Evolutionary conservation across 495 filamentous ascomycete species (phyloP).

Genomic region (Penicillium macrosclerotiorum): DNA sequence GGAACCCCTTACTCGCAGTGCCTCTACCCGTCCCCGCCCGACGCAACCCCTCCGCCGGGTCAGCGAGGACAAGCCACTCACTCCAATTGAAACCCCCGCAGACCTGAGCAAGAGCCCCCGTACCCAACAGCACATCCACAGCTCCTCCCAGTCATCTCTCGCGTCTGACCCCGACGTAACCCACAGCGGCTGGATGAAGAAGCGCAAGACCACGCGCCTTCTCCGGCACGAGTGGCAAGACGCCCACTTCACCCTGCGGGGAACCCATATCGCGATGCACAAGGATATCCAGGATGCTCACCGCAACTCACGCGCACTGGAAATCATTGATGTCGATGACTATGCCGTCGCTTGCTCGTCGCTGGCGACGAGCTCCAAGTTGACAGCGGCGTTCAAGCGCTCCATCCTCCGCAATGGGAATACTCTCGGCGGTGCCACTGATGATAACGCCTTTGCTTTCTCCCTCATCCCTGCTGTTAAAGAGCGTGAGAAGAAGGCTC

Average conservation of each 20-base stretch:
- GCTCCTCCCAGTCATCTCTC: slow-evolving; percentile 17
- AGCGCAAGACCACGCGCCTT: slow-evolving; percentile 83
- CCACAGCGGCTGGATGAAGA: slow-evolving; percentile 88
- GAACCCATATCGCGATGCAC: slow-evolving; percentile 82
- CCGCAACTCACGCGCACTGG: slow-evolving; percentile 54
- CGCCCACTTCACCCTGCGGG: slow-evolving; percentile 79
- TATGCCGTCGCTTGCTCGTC: slow-evolving; percentile 91
- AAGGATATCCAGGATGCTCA: slow-evolving; percentile 56
- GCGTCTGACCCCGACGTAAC: slow-evolving; percentile 41
- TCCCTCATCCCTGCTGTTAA: slow-evolving; percentile 78
- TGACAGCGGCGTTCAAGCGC: slow-evolving; percentile 85
- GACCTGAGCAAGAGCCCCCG: slow-evolving; percentile 32
- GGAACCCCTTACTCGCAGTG: slow-evolving; percentile 19
- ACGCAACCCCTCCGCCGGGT: slow-evolving; percentile 8
- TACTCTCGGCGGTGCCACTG: slow-evolving; percentile 45
- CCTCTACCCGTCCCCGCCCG: slow-evolving; percentile 13
- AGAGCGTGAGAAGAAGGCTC: slow-evolving; percentile 49
- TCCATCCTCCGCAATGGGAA: slow-evolving; percentile 75
- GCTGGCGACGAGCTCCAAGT: slow-evolving; percentile 66
- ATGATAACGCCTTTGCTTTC: slow-evolving; percentile 76
- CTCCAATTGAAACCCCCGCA: slow-evolving; percentile 31
- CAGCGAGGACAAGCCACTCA: slow-evolving; percentile 13
- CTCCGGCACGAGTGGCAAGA: slow-evolving; percentile 94
- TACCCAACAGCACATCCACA: too few relatives aligned
- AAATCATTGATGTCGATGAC: slow-evolving; percentile 91